Evolutionary conservation across 108 stramenopile genomes (phyloP).

Genomic region (Cylindrotheca closterium): DNA sequence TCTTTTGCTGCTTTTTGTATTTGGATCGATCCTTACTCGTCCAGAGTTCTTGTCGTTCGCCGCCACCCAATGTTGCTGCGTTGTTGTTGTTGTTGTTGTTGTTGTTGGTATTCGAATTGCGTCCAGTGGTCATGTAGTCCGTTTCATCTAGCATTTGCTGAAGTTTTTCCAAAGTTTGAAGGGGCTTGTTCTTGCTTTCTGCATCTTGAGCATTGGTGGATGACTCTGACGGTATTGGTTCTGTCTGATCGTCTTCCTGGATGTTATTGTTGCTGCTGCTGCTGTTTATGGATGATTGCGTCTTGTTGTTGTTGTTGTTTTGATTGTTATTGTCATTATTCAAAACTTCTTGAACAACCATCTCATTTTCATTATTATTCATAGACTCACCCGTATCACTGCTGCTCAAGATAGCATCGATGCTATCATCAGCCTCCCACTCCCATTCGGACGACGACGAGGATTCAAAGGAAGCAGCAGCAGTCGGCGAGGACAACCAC

Average conservation of each 20-base stretch:
- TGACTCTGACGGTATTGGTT: too few relatives aligned
- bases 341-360: too few relatives aligned
- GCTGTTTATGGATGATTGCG: background rate
- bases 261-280: background rate
- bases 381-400: too few relatives aligned
- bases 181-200: constrained; percentile 35
- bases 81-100: constrained; percentile 22
- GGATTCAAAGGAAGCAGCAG: background rate
- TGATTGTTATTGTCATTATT: too few relatives aligned
- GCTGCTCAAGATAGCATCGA: too few relatives aligned
- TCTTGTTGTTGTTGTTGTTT: constrained; percentile 1
- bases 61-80: background rate
- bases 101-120: background rate
- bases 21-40: constrained; percentile 82
- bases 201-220: background rate
- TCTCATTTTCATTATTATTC: too few relatives aligned
- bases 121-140: constrained; percentile 65
- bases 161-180: constrained; percentile 71
- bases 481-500: too few relatives aligned
- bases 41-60: constrained; percentile 49
- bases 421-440: background rate
- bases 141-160: constrained; percentile 87
- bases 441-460: background rate
- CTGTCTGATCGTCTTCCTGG: too few relatives aligned
- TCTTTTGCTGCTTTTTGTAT: constrained; percentile 52